Percentiles rank a stretch among this genome's conserved stretches.
These are phyloP conservation scores for Russula sp. DNA, from an alignment of 768 basidiomycete species.

Conservation along the genomic window DNA sequence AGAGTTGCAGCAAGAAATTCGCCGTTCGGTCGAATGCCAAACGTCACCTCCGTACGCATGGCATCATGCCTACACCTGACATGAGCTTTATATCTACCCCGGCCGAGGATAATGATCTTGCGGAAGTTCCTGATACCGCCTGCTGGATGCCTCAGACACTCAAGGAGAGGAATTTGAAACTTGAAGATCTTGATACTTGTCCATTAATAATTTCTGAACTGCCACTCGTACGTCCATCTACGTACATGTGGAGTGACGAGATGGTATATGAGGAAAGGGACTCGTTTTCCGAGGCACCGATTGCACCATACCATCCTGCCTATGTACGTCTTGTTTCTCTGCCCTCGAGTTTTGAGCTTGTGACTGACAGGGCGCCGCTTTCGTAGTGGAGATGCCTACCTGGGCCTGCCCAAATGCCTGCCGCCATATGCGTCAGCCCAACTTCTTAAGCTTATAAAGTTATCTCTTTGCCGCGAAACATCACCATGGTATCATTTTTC, in stretches of 20 bases:
- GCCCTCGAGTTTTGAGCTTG: background rate
- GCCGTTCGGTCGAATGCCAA: constrained; percentile 77
- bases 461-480: background rate
- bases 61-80: constrained; percentile 44
- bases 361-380: background rate
- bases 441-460: background rate
- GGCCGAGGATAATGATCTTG: constrained; percentile 31
- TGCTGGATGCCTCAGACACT: constrained; percentile 38
- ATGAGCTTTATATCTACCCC: constrained; percentile 37
- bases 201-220: constrained; percentile 33
- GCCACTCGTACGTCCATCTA: constrained; percentile 30
- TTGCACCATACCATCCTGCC: constrained; percentile 31
- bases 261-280: constrained; percentile 31
- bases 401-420: constrained; percentile 28
- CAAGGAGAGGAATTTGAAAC: constrained; percentile 25
- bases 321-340: constrained; percentile 25
- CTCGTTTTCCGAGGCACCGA: constrained; percentile 27
- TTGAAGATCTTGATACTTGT: constrained; percentile 25
- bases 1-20: constrained; percentile 58
- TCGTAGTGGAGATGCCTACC: constrained; percentile 32
- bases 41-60: constrained; percentile 72
- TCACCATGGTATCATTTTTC: constrained; percentile 11
- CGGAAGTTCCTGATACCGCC: constrained; percentile 22
- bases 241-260: constrained; percentile 27
- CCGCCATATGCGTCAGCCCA: constrained; percentile 9